A percentile compares a stretch with the other conserved stretches of the same genome.
These are phyloP conservation scores for Phytophthora colocasiae DNA, from an alignment of 352 stramenopile species.

Conservation along the genomic window DNA sequence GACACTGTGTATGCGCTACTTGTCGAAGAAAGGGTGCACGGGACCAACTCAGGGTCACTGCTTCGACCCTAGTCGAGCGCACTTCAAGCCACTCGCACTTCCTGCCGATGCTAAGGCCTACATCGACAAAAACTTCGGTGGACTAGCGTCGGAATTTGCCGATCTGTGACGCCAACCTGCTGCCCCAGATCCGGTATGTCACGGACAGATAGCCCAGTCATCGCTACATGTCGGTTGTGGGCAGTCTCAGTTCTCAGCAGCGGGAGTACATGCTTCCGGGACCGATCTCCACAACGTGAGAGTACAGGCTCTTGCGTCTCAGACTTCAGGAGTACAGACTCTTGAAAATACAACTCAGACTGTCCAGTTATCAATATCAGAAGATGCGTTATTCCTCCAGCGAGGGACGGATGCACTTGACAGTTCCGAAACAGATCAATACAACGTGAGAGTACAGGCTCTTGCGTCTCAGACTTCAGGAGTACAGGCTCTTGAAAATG, in stretches of 20 bases:
- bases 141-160: not conserved
- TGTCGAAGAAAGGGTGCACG: slow-evolving; percentile 11
- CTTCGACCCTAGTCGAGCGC: slow-evolving; percentile 2
- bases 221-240: no score
- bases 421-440: not conserved
- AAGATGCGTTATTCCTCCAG: no score
- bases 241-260: no score
- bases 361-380: no score
- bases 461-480: no score
- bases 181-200: no score
- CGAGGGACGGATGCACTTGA: no score
- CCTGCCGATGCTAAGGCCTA: slow-evolving; percentile 6
- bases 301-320: not conserved
- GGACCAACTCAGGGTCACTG: slow-evolving; percentile 5
- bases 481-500: no score
- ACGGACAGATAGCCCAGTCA: no score
- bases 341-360: no score
- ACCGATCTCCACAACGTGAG: not conserved
- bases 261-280: not conserved
- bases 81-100: slow-evolving; percentile 2
- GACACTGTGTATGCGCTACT: slow-evolving; percentile 20
- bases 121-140: slow-evolving; percentile 8
- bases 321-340: no score
- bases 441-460: no score
- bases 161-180: slow-evolving; percentile 6